A percentile compares a stretch with the other conserved stretches of the same genome.
Conservation (phyloP, 202 grass and related monocot genomes). For the Setaria viridis region DNA sequence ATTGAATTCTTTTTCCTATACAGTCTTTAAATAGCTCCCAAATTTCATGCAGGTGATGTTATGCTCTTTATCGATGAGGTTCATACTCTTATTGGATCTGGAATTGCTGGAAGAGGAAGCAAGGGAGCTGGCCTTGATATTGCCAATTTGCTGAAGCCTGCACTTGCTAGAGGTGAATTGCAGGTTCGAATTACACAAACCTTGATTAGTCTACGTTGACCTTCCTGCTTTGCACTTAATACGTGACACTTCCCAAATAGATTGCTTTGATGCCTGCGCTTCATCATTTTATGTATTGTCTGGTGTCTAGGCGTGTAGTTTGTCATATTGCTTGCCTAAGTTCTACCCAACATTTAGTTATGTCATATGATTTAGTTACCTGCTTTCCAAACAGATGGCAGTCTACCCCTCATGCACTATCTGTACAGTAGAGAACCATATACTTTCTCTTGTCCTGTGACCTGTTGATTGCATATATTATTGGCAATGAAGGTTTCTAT, state of each 20-base stretch:
- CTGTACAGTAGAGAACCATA: background rate
- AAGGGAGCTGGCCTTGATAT: slow-evolving; percentile 97
- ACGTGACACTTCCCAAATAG: background rate
- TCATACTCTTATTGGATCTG: slow-evolving; percentile 95
- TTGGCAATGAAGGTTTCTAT: slow-evolving; percentile 1
- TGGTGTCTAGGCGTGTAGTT: background rate
- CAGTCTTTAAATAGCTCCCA: slow-evolving; percentile 19
- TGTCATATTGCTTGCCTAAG: background rate
- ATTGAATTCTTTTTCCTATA: slow-evolving; percentile 9
- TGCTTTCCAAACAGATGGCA: background rate
- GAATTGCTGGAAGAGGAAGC: slow-evolving; percentile 88
- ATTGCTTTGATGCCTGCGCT: slow-evolving; percentile 15
- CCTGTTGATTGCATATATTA: slow-evolving; percentile 19
- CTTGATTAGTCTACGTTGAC: background rate
- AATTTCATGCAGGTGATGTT: slow-evolving; percentile 72
- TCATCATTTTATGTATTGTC: slow-evolving; percentile 9
- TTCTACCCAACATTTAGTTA: slow-evolving; percentile 11
- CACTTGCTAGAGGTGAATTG: slow-evolving; percentile 90
- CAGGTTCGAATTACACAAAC: slow-evolving; percentile 59
- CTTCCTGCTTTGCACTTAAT: slow-evolving; percentile 21
- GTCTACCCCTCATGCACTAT: slow-evolving; percentile 20
- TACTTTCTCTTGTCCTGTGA: background rate
- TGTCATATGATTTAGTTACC: slow-evolving; percentile 4
- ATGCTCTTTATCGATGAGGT: slow-evolving; percentile 94
- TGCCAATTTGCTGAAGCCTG: slow-evolving; percentile 95